phyloP scores from a whole-genome alignment of 768 basidiomycete genomes.

The Rhodosporidiobolus sp. region DNA sequence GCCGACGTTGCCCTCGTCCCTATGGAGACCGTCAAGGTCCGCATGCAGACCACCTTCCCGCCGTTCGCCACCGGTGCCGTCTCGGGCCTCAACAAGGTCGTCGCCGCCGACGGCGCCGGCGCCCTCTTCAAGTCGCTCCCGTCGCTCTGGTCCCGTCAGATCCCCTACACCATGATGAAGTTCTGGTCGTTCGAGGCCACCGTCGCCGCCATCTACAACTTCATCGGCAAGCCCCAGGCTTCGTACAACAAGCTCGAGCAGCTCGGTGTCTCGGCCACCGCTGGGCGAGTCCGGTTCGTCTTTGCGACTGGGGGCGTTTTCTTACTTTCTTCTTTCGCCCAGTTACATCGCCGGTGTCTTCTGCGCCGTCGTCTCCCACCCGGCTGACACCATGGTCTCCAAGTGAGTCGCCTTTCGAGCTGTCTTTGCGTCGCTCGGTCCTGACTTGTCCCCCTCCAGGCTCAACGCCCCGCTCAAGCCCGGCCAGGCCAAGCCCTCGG shows the following conservation, averaged over 20 bases:
- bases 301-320: not conserved
- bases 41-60: conserved; percentile 46
- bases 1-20: conserved; percentile 55
- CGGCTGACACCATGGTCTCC: conserved; percentile 45
- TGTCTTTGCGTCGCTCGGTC: not conserved
- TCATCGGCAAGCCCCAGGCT: conserved; percentile 40
- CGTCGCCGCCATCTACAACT: conserved; percentile 43
- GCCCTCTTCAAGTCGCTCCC: conserved; percentile 45
- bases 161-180: conserved; percentile 47
- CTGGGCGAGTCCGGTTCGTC: conserved; percentile 15
- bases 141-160: conserved; percentile 46
- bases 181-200: conserved; percentile 45
- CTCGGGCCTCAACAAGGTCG: conserved; percentile 39
- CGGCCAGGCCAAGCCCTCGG: conserved; percentile 41
- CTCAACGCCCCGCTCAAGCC: conserved; percentile 44
- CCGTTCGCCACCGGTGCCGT: conserved; percentile 39
- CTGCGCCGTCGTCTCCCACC: conserved; percentile 45
- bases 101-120: conserved; percentile 41
- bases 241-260: conserved; percentile 46
- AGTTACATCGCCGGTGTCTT: conserved; percentile 46
- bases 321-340: not conserved
- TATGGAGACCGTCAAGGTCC: conserved; percentile 46
- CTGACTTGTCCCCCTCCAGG: conserved; percentile 9
- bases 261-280: conserved; percentile 44
- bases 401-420: not conserved